Evolutionary conservation across 768 basidiomycete genomes (phyloP).

Genomic region (Leccinum disarticulatum): DNA sequence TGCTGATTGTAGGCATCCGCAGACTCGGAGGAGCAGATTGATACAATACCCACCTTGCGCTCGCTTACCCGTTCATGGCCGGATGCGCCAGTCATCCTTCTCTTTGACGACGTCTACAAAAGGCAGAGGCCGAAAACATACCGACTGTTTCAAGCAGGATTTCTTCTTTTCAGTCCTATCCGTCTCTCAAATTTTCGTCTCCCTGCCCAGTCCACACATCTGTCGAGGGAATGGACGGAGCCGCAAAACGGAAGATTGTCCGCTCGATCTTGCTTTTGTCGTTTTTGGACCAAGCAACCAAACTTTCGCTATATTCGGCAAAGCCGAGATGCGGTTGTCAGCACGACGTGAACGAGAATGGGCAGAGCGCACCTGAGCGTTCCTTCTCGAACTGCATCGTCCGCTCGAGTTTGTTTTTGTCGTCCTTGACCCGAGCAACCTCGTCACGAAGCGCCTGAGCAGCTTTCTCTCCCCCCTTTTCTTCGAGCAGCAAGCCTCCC

Average conservation of each 20-base stretch:
- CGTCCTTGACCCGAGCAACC: too few relatives aligned
- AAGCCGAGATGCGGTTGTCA: too few relatives aligned
- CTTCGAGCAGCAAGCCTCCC: too few relatives aligned
- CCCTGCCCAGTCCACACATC: constrained; percentile 64
- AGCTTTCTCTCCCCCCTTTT: too few relatives aligned
- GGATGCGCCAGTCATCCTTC: constrained; percentile 60
- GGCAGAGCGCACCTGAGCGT: too few relatives aligned
- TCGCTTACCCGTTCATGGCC: constrained; percentile 53
- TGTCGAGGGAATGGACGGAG: constrained; percentile 68
- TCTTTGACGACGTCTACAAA: constrained; percentile 86
- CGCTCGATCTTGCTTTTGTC: too few relatives aligned
- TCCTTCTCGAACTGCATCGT: too few relatives aligned
- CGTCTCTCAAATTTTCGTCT: not conserved
- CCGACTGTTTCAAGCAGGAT: constrained; percentile 57
- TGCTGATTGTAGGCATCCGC: constrained; percentile 66
- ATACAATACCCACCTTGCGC: constrained; percentile 75
- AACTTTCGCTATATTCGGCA: too few relatives aligned
- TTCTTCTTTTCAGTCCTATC: not conserved
- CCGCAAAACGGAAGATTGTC: constrained; percentile 18
- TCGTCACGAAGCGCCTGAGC: too few relatives aligned
- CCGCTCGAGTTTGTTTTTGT: too few relatives aligned
- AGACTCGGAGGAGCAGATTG: constrained; percentile 66
- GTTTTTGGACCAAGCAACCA: too few relatives aligned
- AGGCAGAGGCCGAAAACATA: constrained; percentile 67
- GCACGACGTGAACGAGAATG: too few relatives aligned